phyloP scores from a whole-genome alignment of 2,329 filamentous ascomycete genomes.

The Fusarium nodosum region DNA sequence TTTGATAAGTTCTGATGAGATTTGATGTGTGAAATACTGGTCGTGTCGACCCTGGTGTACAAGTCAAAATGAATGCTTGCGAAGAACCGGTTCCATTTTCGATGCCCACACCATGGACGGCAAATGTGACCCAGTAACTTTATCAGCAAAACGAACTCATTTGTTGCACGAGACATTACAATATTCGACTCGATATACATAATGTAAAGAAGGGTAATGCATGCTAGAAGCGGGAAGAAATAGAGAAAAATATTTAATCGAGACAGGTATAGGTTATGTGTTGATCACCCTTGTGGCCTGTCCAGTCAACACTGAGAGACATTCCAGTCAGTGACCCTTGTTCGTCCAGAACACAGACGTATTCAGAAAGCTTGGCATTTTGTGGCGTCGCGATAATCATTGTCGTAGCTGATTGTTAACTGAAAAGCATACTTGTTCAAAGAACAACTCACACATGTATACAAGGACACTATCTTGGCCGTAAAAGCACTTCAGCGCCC shows the following conservation, averaged over 20 bases:
- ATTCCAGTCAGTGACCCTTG: background rate
- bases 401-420: background rate
- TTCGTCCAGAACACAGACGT: background rate
- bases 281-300: background rate
- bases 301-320: background rate
- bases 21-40: fast-evolving
- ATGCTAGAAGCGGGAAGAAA: background rate
- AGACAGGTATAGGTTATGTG: background rate
- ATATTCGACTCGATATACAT: background rate
- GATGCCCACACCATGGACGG: fast-evolving
- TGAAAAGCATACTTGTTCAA: background rate
- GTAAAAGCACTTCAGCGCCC: background rate
- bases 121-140: background rate
- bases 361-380: background rate
- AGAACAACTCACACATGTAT: background rate
- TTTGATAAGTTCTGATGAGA: background rate
- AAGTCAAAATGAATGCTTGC: no score
- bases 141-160: no score
- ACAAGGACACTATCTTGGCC: fast-evolving
- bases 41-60: fast-evolving
- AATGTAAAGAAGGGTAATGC: fast-evolving
- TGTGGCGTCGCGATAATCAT: background rate
- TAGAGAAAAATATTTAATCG: background rate
- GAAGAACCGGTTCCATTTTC: no score
- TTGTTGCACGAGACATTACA: no score